Evolutionary conservation across 1,284 basidiomycete species (phyloP), one percentile per base, ranked within the genome.

Genomic region (Trichosporon sp.): DNA sequence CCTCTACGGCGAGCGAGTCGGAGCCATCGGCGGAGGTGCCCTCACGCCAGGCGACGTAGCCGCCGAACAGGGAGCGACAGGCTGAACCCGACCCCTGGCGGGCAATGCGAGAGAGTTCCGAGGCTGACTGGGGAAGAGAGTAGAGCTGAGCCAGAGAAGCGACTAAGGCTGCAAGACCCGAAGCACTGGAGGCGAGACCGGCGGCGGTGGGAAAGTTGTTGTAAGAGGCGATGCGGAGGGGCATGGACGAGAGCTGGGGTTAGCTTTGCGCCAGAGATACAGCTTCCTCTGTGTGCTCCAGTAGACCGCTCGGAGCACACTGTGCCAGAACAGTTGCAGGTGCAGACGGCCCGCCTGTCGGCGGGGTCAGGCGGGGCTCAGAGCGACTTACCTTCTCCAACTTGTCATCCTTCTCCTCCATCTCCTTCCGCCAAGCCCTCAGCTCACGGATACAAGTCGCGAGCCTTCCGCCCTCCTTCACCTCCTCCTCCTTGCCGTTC

Each of bases 131-230:
- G 46, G 87, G 89, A 63, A 99, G 89, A 27, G 84, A 75, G 83
- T 95, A 99, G 65, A 99, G 88, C 8, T 87, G 84, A 0, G 93
- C 88, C 49, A 99, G 86, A 56, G 95, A 96, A 8, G 89, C 85
- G 57, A 94, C 91, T 44, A 99, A 88, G 0, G 95, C 96, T 1
- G 96, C 95, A 70, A 99, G 95, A 13, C 95, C 95, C 0, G 95
- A 93, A 0, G 96, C 95, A 31, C 94, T 97, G 0, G 95, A 98
- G 0, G 96, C 95, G 37, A 99, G 88, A 11, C 95, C 96, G 0
- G 95, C 96, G 8, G 96, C 96, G 5, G 95, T 99, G 25, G 95
- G 95, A 84, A 99, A 99, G 84, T 99, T 99, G 86, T 99, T 99
- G 82, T 88, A 89, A 10, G 95, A 98, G 65, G 87, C 87, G 69